Evolutionary conservation across 192 early-diverging fungal genomes (phyloP).

Genomic region (Powellomyces hirtus): DNA sequence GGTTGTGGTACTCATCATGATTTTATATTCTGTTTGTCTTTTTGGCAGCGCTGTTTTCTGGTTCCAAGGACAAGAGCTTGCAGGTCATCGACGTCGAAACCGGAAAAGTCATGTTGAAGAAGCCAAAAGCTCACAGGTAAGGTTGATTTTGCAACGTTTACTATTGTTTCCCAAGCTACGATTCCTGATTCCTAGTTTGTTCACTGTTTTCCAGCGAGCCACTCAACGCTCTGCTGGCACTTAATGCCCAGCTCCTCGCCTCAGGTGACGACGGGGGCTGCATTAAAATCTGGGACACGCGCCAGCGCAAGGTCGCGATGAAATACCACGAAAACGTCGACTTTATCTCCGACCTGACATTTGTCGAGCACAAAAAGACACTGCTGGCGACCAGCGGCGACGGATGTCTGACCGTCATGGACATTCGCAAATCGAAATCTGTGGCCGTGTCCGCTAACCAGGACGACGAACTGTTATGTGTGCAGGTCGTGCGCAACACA

Average conservation of each 20-base stretch:
- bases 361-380: slow-evolving; percentile 66
- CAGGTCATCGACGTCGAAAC: slow-evolving; percentile 74
- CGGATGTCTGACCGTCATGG: slow-evolving; percentile 86
- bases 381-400: slow-evolving; percentile 85
- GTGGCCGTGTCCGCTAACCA: slow-evolving; percentile 87
- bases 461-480: slow-evolving; percentile 92
- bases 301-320: slow-evolving; percentile 71
- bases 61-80: slow-evolving; percentile 83
- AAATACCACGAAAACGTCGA: slow-evolving; percentile 86
- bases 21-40: neutral
- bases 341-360: slow-evolving; percentile 88
- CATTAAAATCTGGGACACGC: slow-evolving; percentile 93
- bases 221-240: slow-evolving; percentile 68
- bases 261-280: slow-evolving; percentile 91
- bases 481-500: slow-evolving; percentile 68
- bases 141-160: slow-evolving; percentile 6
- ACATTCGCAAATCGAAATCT: slow-evolving; percentile 84
- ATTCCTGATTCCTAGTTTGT: neutral
- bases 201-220: slow-evolving; percentile 60
- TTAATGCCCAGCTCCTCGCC: slow-evolving; percentile 77
- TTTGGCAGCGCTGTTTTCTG: slow-evolving; percentile 64
- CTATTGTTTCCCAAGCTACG: neutral
- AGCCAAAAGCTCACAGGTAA: slow-evolving; percentile 83
- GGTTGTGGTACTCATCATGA: too few relatives aligned
- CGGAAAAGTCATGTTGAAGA: slow-evolving; percentile 66